Base-by-base conservation (phyloP, 768 basidiomycete species). In the Amanita exitialis region DNA sequence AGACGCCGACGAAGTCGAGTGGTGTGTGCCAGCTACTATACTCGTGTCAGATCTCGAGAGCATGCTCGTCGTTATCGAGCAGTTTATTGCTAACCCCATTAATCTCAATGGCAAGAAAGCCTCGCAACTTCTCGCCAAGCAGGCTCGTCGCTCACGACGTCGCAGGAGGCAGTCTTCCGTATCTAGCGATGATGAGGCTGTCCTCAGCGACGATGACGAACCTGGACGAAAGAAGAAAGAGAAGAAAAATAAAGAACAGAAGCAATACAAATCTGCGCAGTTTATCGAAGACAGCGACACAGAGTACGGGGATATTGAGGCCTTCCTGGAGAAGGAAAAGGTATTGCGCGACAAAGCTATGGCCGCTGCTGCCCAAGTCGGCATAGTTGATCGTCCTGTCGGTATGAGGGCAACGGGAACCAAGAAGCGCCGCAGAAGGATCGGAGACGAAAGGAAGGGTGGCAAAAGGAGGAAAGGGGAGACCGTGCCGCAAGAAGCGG, bases 281-380 rank as follows among this genome's bases (percentile, higher is more conserved):
- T 89, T 94, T 63, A 92, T 95, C 62, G 82, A 87, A 61, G 92
- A 96, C 67, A 90, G 88, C 55, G 93, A 96, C 59, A 83, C 73
- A 50, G 89, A 90, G 63, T 80, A 80, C 52, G 87, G 78, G 13
- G 83, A 86, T 60, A 84, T 91, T 64, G 83, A 86, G 45, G 79
- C 73, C 4, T 96, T 96, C 74, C 79, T 92, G 52, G 83, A 75
- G 65, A 78, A 74, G 59, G 93, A 95, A 66, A 77, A 76, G 59
- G 69, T 54, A 46, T 64, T 79, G 59, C 74, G 86, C 43, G 77
- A 79, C 61, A 75, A 71, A 62, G 74, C 74, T 3, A 69, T 69
- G 21, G 69, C 68, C 30, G 69, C 69, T 25, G 74, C 75, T 34
- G 76, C 69, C 10, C 65, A 72, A 47, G 75, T 71, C 4, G 68